These are phyloP conservation scores for Panus rudis DNA, from an alignment of 768 basidiomycete genomes.

Conservation along the genomic window DNA sequence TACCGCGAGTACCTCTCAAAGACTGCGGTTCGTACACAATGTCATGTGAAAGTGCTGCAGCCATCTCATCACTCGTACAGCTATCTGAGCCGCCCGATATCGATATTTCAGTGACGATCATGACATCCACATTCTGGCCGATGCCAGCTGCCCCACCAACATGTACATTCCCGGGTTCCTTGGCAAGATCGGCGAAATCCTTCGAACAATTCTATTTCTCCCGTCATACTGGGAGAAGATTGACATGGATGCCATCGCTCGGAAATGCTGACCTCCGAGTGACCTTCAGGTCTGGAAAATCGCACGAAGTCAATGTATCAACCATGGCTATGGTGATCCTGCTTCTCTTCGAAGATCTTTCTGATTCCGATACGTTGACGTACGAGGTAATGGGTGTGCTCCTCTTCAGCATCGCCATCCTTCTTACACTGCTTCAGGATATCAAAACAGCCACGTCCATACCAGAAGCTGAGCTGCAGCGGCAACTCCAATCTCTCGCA, in stretches of 20 bases:
- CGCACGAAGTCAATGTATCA: slow-evolving; percentile 88
- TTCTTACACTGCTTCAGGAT: slow-evolving; percentile 46
- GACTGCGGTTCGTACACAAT: slow-evolving; percentile 49
- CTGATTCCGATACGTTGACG: slow-evolving; percentile 61
- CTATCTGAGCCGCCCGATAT: slow-evolving; percentile 55
- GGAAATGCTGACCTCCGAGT: slow-evolving; percentile 88
- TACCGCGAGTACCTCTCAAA: slow-evolving; percentile 60
- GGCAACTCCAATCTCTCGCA: slow-evolving; percentile 93
- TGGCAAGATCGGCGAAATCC: slow-evolving; percentile 59
- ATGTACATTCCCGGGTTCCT: slow-evolving; percentile 60
- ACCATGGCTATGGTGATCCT: slow-evolving; percentile 86
- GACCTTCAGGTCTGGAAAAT: slow-evolving; percentile 67
- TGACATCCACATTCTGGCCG: slow-evolving; percentile 98
- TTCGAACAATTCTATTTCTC: slow-evolving; percentile 90
- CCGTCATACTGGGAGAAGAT: slow-evolving; percentile 79
- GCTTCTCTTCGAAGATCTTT: slow-evolving; percentile 73
- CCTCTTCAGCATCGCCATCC: not conserved
- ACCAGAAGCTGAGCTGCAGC: slow-evolving; percentile 69
- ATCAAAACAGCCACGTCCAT: slow-evolving; percentile 73
- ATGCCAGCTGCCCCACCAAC: slow-evolving; percentile 56
- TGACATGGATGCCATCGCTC: slow-evolving; percentile 88
- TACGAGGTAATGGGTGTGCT: slow-evolving; percentile 52
- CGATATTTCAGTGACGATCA: slow-evolving; percentile 83
- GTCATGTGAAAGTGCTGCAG: not conserved
- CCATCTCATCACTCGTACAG: not conserved